phyloP scores from a whole-genome alignment of 1,284 basidiomycete species.

The Somion occarium region DNA sequence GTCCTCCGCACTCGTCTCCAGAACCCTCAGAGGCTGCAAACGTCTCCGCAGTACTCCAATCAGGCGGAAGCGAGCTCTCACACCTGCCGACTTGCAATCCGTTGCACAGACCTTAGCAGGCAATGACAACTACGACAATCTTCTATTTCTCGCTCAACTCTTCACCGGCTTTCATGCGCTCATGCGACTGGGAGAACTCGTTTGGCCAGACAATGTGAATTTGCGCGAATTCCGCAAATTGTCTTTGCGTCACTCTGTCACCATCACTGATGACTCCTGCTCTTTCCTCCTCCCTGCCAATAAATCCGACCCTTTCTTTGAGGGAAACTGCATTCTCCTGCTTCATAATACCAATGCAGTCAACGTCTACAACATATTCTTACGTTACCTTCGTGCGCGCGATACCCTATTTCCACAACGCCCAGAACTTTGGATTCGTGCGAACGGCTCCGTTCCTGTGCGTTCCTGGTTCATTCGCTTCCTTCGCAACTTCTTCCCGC shows the following conservation, averaged over 20 bases:
- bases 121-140: constrained; percentile 25
- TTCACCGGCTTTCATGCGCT: constrained; percentile 28
- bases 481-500: constrained; percentile 13
- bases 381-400: constrained; percentile 17
- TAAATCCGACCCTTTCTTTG: too few relatives aligned
- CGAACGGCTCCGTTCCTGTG: constrained; percentile 19
- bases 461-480: constrained; percentile 21
- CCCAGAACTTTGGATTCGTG: constrained; percentile 17
- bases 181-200: constrained; percentile 28
- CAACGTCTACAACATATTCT: constrained; percentile 15
- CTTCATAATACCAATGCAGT: too few relatives aligned
- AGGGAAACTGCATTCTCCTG: too few relatives aligned
- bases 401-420: constrained; percentile 18
- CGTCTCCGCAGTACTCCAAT: background rate
- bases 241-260: too few relatives aligned
- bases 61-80: background rate
- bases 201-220: too few relatives aligned
- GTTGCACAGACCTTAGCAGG: too few relatives aligned
- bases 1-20: constrained; percentile 22
- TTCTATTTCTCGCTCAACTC: constrained; percentile 24
- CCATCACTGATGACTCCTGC: too few relatives aligned
- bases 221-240: too few relatives aligned
- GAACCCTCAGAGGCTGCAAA: constrained; percentile 28
- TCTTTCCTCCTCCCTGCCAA: too few relatives aligned
- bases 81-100: too few relatives aligned